These are phyloP conservation scores for Trametes cingulata DNA, from an alignment of 768 basidiomycete species.

Conservation along the genomic window DNA sequence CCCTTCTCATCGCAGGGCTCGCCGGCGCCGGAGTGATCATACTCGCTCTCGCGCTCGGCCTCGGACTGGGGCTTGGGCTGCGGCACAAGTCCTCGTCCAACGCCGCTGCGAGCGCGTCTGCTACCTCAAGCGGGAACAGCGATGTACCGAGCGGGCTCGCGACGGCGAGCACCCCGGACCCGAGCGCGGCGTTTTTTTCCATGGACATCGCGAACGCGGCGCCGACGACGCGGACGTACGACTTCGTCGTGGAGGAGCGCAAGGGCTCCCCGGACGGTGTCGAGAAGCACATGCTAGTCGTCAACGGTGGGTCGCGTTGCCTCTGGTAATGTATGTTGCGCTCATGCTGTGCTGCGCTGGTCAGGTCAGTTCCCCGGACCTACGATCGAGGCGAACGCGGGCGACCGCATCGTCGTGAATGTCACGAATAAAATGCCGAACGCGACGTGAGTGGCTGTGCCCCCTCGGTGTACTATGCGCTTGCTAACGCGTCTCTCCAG, in stretches of 20 bases:
- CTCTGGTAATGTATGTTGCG: no score
- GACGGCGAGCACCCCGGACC: constrained; percentile 9
- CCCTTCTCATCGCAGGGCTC: neutral
- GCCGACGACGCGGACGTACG: constrained; percentile 39
- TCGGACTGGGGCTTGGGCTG: constrained; percentile 27
- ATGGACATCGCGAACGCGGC: constrained; percentile 8
- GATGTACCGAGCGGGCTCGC: neutral
- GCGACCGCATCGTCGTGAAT: constrained; percentile 38
- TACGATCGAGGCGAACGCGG: constrained; percentile 39
- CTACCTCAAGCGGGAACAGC: neutral
- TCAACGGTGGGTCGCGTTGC: constrained; percentile 43
- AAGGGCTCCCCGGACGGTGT: constrained; percentile 44
- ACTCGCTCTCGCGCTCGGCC: constrained; percentile 29
- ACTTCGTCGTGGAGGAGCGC: constrained; percentile 44
- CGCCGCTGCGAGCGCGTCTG: no score
- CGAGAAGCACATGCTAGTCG: constrained; percentile 45
- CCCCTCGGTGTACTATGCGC: neutral
- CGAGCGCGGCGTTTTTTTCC: neutral
- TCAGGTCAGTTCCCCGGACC: constrained; percentile 40
- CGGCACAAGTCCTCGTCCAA: constrained; percentile 7
- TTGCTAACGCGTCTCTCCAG: constrained; percentile 11
- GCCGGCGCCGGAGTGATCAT: constrained; percentile 9
- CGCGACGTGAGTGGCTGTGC: constrained; percentile 30
- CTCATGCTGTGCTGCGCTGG: neutral
- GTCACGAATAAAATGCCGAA: constrained; percentile 38